Percentiles rank a stretch among this genome's conserved stretches.
These are phyloP conservation scores for Pseudonectria buxi DNA, from an alignment of 2,329 filamentous ascomycete genomes.

Conservation along the genomic window DNA sequence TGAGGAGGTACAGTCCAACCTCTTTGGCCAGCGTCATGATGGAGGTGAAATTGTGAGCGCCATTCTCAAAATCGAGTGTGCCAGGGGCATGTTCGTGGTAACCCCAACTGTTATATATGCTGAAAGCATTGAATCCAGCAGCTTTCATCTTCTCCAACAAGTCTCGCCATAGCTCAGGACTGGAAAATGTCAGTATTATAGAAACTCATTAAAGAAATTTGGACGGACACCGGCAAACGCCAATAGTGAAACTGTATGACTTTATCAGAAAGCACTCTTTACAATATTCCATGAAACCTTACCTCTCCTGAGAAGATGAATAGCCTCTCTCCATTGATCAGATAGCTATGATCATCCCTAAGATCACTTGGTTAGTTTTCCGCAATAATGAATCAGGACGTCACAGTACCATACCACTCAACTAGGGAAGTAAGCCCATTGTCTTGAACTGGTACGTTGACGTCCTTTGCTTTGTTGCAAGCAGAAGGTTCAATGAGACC, in stretches of 20 bases:
- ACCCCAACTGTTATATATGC: constrained; percentile 37
- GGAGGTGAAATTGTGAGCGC: constrained; percentile 39
- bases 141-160: constrained; percentile 37
- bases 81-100: constrained; percentile 32
- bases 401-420: too few relatives aligned
- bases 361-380: not conserved
- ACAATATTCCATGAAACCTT: not conserved
- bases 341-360: constrained; percentile 37
- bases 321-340: constrained; percentile 33
- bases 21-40: constrained; percentile 43
- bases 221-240: constrained; percentile 33
- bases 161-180: constrained; percentile 33
- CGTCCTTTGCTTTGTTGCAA: too few relatives aligned
- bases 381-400: too few relatives aligned
- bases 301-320: constrained; percentile 38
- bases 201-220: not conserved
- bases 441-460: too few relatives aligned
- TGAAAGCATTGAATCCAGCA: constrained; percentile 36
- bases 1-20: constrained; percentile 37
- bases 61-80: constrained; percentile 21
- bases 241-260: constrained; percentile 33
- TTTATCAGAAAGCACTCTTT: not conserved
- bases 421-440: too few relatives aligned
- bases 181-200: not conserved
- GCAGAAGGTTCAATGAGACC: too few relatives aligned